Evolutionary conservation across 2,329 filamentous ascomycete species (phyloP).

Genomic region (Endothia cerciana): DNA sequence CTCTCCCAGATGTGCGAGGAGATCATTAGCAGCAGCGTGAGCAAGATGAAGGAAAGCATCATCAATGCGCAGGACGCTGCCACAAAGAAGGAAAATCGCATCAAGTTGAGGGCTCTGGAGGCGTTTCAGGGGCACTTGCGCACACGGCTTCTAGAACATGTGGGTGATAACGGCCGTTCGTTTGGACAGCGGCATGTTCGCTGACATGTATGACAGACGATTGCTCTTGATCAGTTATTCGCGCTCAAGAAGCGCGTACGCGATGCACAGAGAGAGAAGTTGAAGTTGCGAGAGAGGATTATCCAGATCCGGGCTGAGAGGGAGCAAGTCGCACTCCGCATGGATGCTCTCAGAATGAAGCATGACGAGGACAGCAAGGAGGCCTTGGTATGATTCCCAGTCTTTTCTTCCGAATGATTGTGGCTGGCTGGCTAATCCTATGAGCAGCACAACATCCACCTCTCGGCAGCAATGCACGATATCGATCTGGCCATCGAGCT

Average conservation of each 20-base stretch:
- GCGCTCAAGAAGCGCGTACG: constrained; percentile 61
- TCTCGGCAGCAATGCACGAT: constrained; percentile 64
- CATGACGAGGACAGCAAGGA: constrained; percentile 60
- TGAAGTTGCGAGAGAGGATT: constrained; percentile 63
- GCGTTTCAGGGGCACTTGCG: constrained; percentile 62
- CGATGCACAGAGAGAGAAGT: constrained; percentile 60
- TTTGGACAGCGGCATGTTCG: not conserved
- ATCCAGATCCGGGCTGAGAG: constrained; percentile 61
- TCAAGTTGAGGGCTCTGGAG: constrained; percentile 60
- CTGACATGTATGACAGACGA: constrained; percentile 46
- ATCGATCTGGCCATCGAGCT: constrained; percentile 58
- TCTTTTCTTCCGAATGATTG: not conserved
- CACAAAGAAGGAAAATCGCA: constrained; percentile 56
- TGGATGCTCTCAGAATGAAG: constrained; percentile 64
- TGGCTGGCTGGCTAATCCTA: constrained; percentile 7
- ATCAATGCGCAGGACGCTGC: constrained; percentile 48
- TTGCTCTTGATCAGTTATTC: constrained; percentile 62
- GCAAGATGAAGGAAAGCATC: constrained; percentile 49
- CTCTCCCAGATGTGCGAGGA: constrained; percentile 65
- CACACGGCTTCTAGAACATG: constrained; percentile 61
- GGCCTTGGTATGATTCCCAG: constrained; percentile 51
- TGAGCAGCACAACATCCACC: constrained; percentile 50
- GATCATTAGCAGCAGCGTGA: constrained; percentile 55
- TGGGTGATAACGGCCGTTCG: constrained; percentile 40
- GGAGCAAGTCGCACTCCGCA: constrained; percentile 64